phyloP scores from a whole-genome alignment of 768 basidiomycete genomes.

The Hericium rajendrae region DNA sequence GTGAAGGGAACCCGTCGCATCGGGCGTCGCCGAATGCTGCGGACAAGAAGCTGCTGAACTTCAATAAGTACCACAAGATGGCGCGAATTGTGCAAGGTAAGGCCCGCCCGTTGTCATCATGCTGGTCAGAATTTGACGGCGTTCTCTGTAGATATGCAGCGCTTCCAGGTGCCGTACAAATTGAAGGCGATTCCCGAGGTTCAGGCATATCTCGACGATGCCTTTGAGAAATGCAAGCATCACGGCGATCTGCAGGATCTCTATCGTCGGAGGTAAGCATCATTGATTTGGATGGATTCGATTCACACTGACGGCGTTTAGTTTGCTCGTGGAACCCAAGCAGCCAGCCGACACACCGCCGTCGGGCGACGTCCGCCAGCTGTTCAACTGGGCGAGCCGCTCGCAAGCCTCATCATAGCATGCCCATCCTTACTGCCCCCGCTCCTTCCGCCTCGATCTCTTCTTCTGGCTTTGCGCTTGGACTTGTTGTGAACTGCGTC shows the following conservation, averaged over 20 bases:
- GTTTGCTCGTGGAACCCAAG: conserved; percentile 76
- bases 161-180: conserved; percentile 81
- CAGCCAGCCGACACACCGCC: conserved; percentile 64
- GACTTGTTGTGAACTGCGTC: background rate
- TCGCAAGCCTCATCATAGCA: conserved; percentile 19
- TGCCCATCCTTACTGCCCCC: background rate
- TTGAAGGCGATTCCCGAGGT: conserved; percentile 86
- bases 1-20: conserved; percentile 86
- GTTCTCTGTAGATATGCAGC: conserved; percentile 64
- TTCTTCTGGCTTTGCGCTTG: background rate
- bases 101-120: conserved; percentile 1
- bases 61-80: conserved; percentile 92
- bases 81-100: conserved; percentile 75
- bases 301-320: conserved; percentile 19
- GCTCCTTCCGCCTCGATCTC: background rate
- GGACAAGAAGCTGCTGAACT: conserved; percentile 80
- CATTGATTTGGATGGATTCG: background rate
- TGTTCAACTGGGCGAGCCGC: conserved; percentile 65
- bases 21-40: conserved; percentile 70
- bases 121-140: background rate
- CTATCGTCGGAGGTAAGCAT: conserved; percentile 69
- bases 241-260: conserved; percentile 81
- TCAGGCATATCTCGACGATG: conserved; percentile 65
- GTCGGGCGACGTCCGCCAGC: conserved; percentile 60
- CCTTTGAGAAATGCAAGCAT: conserved; percentile 66